These are phyloP conservation scores for Eremochloa ophiuroides DNA, from an alignment of 176 grass and related monocot species.

Conservation along the genomic window DNA sequence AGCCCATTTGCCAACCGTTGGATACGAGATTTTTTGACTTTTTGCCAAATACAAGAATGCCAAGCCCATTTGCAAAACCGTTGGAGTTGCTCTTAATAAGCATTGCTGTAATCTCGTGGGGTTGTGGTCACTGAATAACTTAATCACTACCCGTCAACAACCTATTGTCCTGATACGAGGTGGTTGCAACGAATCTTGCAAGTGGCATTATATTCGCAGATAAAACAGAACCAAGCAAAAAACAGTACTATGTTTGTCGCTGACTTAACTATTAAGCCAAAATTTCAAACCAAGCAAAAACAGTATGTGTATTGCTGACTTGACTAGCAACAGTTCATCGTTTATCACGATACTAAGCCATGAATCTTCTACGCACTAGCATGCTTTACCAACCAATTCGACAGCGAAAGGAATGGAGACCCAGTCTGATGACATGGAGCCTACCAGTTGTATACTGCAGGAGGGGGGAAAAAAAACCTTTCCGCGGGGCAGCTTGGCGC, in stretches of 20 bases:
- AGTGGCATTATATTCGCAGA: neutral
- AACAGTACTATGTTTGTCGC: too few relatives aligned
- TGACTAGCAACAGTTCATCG: neutral
- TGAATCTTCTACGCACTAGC: neutral
- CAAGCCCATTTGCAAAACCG: too few relatives aligned
- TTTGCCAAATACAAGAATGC: too few relatives aligned
- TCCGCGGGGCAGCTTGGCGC: neutral
- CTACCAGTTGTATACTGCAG: neutral
- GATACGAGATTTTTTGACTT: too few relatives aligned
- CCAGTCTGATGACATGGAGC: neutral
- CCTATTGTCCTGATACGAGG: neutral
- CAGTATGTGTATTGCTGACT: neutral
- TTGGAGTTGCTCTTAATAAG: neutral
- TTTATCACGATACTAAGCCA: neutral
- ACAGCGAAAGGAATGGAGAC: neutral
- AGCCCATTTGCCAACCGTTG: too few relatives aligned
- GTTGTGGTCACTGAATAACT: neutral
- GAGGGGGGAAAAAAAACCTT: neutral
- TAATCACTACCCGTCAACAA: neutral
- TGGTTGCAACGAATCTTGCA: constrained; percentile 3
- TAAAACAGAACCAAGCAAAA: neutral
- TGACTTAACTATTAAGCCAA: too few relatives aligned
- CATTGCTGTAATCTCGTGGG: neutral
- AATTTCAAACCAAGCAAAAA: neutral
- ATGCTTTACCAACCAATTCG: neutral